Conservation (phyloP, 192 early-diverging fungal species). For the Gaertneriomyces semiglobifer region DNA sequence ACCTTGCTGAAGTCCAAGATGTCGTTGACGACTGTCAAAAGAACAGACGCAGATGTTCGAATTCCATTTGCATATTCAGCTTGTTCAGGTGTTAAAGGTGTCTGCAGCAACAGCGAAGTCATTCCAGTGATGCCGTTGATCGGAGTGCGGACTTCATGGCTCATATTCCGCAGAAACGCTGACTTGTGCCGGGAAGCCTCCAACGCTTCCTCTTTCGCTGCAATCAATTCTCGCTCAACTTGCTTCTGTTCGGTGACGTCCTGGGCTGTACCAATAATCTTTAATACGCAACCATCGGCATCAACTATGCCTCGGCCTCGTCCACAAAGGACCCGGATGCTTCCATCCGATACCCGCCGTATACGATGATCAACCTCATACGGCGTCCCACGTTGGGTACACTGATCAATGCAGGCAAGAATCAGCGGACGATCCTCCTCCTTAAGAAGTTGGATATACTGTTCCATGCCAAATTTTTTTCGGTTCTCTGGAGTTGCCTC, state of each 20-base stretch:
- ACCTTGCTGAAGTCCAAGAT: constrained; percentile 5
- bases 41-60: neutral
- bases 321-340: neutral
- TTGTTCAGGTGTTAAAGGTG: constrained; percentile 4
- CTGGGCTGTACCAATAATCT: constrained; percentile 3
- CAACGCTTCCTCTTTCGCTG: neutral
- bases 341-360: neutral
- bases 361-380: constrained; percentile 6
- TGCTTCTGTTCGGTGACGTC: constrained; percentile 3
- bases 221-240: neutral
- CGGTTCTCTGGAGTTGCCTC: neutral
- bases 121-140: constrained; percentile 1
- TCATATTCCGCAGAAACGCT: neutral
- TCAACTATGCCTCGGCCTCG: constrained; percentile 2
- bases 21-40: constrained; percentile 6
- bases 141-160: constrained; percentile 1
- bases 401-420: neutral
- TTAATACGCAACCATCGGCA: neutral
- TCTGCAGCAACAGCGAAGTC: neutral
- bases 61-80: constrained; percentile 4
- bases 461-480: neutral
- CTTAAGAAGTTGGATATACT: neutral
- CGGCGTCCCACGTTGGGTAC: constrained; percentile 3
- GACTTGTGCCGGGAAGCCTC: constrained; percentile 2
- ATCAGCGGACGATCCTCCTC: constrained; percentile 5